These are phyloP conservation scores for Argentina anserina DNA, from an alignment of 306 rosid genomes.

Conservation along the genomic window DNA sequence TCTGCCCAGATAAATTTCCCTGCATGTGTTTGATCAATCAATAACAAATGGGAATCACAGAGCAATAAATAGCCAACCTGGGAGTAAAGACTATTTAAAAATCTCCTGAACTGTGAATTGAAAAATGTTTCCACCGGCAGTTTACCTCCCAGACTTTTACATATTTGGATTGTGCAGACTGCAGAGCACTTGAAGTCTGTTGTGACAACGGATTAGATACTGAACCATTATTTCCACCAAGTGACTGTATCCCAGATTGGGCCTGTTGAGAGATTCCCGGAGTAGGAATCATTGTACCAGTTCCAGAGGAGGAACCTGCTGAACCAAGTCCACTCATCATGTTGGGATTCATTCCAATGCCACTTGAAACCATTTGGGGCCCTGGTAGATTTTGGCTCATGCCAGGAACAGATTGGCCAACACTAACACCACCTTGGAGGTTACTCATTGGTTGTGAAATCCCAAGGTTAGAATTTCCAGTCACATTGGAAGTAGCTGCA, in stretches of 20 bases:
- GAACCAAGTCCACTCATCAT: constrained; percentile 70
- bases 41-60: constrained; percentile 25
- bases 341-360: constrained; percentile 75
- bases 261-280: constrained; percentile 92
- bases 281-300: constrained; percentile 90
- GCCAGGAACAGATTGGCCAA: constrained; percentile 70
- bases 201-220: constrained; percentile 68
- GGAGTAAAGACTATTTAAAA: constrained; percentile 10
- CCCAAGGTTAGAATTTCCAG: constrained; percentile 74
- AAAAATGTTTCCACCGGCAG: not conserved
- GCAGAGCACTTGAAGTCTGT: constrained; percentile 65
- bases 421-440: constrained; percentile 71
- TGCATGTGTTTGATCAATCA: constrained; percentile 40
- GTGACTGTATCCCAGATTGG: constrained; percentile 67
- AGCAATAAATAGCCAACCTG: constrained; percentile 14
- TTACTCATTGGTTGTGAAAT: constrained; percentile 77
- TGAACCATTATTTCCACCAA: constrained; percentile 54
- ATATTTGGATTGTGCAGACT: constrained; percentile 76
- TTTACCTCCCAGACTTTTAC: constrained; percentile 96
- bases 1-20: constrained; percentile 96
- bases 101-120: not conserved
- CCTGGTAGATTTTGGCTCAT: constrained; percentile 78
- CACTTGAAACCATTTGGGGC: constrained; percentile 73
- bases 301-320: constrained; percentile 81
- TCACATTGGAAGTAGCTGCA: constrained; percentile 55